Conservation (phyloP, 306 rosid species). For the Dalbergia cochinchinensis region DNA sequence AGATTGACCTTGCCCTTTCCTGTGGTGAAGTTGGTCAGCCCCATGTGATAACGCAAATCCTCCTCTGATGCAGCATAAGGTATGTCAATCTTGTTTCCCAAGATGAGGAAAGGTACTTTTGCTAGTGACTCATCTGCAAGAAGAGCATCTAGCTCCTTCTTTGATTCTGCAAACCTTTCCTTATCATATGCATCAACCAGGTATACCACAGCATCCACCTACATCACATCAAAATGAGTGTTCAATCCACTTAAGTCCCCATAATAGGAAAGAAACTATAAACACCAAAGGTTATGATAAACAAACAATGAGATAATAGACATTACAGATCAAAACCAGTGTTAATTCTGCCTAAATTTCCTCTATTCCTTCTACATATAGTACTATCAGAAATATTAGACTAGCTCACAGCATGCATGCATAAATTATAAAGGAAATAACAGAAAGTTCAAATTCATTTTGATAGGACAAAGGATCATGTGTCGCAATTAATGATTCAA, state of each 20-base stretch:
- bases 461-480: conserved; percentile 4
- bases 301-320: not conserved
- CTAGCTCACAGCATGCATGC: not conserved
- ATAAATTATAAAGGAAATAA: not conserved
- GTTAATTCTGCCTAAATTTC: not conserved
- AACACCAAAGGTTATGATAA: not conserved
- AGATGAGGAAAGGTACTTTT: conserved; percentile 62
- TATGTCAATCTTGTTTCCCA: conserved; percentile 77
- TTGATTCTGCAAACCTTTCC: conserved; percentile 67
- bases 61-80: conserved; percentile 75
- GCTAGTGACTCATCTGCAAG: conserved; percentile 67
- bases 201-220: conserved; percentile 77
- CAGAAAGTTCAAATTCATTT: not conserved
- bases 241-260: not conserved
- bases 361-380: not conserved
- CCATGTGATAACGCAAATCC: conserved; percentile 62
- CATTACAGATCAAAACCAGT: conserved; percentile 15
- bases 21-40: conserved; percentile 68
- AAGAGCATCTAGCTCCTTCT: conserved; percentile 70
- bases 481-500: not conserved
- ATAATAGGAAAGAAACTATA: not conserved
- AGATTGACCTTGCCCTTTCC: conserved; percentile 70
- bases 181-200: conserved; percentile 67
- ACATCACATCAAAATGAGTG: conserved; percentile 4
- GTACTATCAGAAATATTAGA: not conserved